These are phyloP conservation scores for Favolaschia claudopus DNA, from an alignment of 768 basidiomycete species.

Conservation along the genomic window DNA sequence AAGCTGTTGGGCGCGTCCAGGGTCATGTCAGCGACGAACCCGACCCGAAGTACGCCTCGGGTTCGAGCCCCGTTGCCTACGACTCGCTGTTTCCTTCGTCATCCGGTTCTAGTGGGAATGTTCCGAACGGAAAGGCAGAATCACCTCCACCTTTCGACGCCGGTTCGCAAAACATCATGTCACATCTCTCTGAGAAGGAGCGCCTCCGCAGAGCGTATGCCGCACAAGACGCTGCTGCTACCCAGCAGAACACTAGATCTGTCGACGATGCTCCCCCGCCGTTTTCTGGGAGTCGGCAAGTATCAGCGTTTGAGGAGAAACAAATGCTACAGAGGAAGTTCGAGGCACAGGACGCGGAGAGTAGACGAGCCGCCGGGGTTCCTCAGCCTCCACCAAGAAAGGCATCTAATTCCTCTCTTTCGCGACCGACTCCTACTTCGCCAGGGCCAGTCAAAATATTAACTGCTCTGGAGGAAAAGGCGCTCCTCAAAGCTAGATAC, in stretches of 20 bases:
- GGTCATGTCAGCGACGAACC: constrained; percentile 36
- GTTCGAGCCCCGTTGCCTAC: constrained; percentile 61
- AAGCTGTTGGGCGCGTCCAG: constrained; percentile 72
- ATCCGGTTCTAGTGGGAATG: constrained; percentile 39
- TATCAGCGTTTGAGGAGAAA: constrained; percentile 55
- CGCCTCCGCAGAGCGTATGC: constrained; percentile 68
- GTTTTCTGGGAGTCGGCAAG: constrained; percentile 29
- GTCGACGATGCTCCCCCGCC: constrained; percentile 32
- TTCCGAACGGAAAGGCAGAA: constrained; percentile 37
- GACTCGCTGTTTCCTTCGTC: constrained; percentile 64
- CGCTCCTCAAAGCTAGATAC: constrained; percentile 67
- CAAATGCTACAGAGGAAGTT: constrained; percentile 62
- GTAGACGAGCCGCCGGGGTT: constrained; percentile 32
- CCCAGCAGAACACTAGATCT: constrained; percentile 35
- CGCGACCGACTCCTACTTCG: constrained; percentile 44
- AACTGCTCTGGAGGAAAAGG: constrained; percentile 85
- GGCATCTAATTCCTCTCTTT: constrained; percentile 25
- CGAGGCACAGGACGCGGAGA: constrained; percentile 60
- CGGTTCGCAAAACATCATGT: constrained; percentile 43
- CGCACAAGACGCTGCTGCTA: constrained; percentile 67
- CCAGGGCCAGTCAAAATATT: constrained; percentile 45
- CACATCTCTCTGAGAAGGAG: constrained; percentile 72
- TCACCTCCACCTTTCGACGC: constrained; percentile 64
- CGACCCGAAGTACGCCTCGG: constrained; percentile 27
- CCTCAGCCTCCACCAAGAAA: constrained; percentile 28